phyloP scores from a whole-genome alignment of 176 grass and related monocot species.

The Aegilops sharonensis region DNA sequence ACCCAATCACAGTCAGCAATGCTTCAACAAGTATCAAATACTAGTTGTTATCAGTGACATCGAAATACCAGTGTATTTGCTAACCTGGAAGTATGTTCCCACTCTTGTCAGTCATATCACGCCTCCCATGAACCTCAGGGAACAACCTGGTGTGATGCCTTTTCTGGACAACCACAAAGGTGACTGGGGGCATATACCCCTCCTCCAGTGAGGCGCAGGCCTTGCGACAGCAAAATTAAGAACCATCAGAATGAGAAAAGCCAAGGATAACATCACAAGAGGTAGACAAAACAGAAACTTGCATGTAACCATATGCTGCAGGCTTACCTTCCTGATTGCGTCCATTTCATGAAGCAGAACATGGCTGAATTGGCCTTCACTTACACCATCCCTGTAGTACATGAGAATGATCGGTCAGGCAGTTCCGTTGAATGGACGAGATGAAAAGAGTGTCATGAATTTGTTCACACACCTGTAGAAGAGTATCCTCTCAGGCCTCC shows the following conservation, averaged over 20 bases:
- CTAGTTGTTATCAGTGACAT: neutral
- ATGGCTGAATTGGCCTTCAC: conserved; percentile 34
- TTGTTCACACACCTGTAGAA: conserved; percentile 55
- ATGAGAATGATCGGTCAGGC: neutral
- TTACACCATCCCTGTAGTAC: conserved; percentile 32
- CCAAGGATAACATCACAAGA: neutral
- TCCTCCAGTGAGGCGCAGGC: conserved; percentile 71
- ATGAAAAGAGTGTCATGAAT: neutral
- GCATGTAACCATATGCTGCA: neutral
- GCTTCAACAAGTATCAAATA: neutral
- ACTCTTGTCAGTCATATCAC: conserved; percentile 63
- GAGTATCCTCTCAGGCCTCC: conserved; percentile 52
- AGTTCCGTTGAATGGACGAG: neutral
- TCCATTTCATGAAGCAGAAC: conserved; percentile 63
- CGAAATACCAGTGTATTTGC: neutral
- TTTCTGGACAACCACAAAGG: conserved; percentile 89
- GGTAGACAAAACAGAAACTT: neutral
- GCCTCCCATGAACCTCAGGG: conserved; percentile 53
- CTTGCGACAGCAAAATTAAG: conserved; percentile 31
- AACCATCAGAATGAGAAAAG: neutral
- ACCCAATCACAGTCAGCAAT: neutral
- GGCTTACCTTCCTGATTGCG: conserved; percentile 65
- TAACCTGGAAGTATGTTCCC: conserved; percentile 85
- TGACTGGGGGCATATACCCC: conserved; percentile 60
- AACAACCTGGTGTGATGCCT: conserved; percentile 83